These are phyloP conservation scores for Lipomyces yarrowii DNA, from an alignment of 1,139 yeast genomes.

Conservation along the genomic window DNA sequence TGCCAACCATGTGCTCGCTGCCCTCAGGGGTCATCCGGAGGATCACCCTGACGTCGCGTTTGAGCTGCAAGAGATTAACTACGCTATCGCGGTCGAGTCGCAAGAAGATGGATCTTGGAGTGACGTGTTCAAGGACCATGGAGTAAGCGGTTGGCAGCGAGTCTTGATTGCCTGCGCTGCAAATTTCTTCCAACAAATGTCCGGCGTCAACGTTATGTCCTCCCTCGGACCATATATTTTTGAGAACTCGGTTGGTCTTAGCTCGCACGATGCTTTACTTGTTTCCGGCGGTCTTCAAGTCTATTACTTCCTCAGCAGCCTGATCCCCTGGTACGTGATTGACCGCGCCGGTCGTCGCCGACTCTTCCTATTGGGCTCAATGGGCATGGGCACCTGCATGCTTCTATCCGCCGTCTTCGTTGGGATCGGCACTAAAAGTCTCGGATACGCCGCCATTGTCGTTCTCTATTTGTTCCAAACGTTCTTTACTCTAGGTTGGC, in stretches of 20 bases:
- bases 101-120: conserved; percentile 22
- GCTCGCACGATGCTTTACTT: conserved; percentile 18
- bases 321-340: conserved; percentile 47
- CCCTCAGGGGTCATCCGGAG: conserved; percentile 24
- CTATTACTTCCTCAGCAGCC: conserved; percentile 33
- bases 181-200: conserved; percentile 22
- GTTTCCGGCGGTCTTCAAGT: conserved; percentile 24
- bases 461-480: conserved; percentile 30
- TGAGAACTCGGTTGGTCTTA: conserved; percentile 16
- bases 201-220: conserved; percentile 23
- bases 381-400: conserved; percentile 27
- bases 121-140: conserved; percentile 25
- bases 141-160: conserved; percentile 22
- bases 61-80: conserved; percentile 19
- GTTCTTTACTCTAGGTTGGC: conserved; percentile 32
- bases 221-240: conserved; percentile 25
- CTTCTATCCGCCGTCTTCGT: conserved; percentile 20
- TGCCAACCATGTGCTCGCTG: conserved; percentile 46
- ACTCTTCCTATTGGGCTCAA: conserved; percentile 41
- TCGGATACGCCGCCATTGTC: conserved; percentile 31
- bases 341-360: conserved; percentile 57
- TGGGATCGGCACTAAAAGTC: conserved; percentile 14
- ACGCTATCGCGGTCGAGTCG: conserved; percentile 22
- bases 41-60: conserved; percentile 22
- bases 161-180: conserved; percentile 22